Evolutionary conservation across 768 basidiomycete genomes (phyloP).

Genomic region (Podaxis sp.): DNA sequence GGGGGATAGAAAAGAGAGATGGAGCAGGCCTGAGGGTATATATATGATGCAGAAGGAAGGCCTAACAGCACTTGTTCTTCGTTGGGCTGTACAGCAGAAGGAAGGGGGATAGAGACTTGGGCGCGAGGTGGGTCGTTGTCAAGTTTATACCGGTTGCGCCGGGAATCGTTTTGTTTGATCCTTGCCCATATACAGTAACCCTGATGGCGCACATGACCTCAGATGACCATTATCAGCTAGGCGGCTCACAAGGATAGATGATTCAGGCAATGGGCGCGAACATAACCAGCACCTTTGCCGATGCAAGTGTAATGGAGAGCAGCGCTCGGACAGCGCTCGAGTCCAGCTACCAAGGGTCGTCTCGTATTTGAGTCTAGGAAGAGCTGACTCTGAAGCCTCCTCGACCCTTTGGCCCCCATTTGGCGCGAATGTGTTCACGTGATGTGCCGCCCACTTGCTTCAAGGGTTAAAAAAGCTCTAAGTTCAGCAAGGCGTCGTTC

Average conservation of each 20-base stretch:
- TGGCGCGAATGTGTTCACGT: neutral
- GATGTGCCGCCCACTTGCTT: neutral
- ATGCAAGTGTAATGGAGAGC: neutral
- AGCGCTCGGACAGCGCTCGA: constrained; percentile 8
- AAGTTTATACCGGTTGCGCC: constrained; percentile 38
- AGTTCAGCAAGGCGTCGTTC: neutral
- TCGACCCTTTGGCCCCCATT: neutral
- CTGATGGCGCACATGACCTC: constrained; percentile 19
- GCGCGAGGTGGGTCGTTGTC: constrained; percentile 31
- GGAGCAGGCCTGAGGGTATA: neutral
- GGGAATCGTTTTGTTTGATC: constrained; percentile 29
- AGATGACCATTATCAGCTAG: constrained; percentile 11
- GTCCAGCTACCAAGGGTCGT: neutral
- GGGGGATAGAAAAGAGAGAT: neutral
- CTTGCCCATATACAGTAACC: constrained; percentile 10
- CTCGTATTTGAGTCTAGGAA: neutral
- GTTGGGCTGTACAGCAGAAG: constrained; percentile 20
- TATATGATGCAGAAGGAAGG: constrained; percentile 10
- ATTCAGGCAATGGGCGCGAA: constrained; percentile 13
- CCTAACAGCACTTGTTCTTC: constrained; percentile 1
- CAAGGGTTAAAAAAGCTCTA: neutral
- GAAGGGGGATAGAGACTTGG: constrained; percentile 25
- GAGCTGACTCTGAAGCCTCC: neutral
- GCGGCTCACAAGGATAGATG: neutral
- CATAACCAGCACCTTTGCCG: neutral